Evolutionary conservation across 345 rosid genomes (phyloP).

Genomic region (Populus ilicifolia): DNA sequence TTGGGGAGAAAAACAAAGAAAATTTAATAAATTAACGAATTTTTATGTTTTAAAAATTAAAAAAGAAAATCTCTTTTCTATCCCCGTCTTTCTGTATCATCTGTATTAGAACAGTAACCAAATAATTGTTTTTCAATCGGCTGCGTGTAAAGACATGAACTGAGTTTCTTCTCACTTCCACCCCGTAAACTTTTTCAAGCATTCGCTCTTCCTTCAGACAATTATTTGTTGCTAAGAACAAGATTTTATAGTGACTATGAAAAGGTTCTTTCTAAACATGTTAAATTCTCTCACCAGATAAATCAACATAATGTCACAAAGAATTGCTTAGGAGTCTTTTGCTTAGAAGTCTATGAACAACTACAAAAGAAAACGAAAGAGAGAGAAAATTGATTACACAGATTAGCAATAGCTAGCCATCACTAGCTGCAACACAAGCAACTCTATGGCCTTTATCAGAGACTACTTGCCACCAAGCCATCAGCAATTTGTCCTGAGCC

Average conservation of each 20-base stretch:
- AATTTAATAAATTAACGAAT: too few species aligned
- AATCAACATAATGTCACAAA: neutral
- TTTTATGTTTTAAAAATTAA: too few species aligned
- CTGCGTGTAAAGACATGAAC: too few species aligned
- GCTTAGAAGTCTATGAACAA: neutral
- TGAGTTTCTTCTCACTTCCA: neutral
- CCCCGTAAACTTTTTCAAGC: neutral
- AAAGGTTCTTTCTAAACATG: neutral
- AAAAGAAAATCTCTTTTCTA: too few species aligned
- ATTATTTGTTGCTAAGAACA: neutral
- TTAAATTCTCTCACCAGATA: neutral
- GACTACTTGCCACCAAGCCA: neutral
- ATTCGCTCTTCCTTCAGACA: neutral
- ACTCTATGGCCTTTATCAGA: conserved; percentile 12
- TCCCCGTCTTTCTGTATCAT: too few species aligned
- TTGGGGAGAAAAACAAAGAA: too few species aligned
- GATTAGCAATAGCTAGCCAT: conserved; percentile 8
- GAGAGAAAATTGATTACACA: neutral
- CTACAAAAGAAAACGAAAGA: neutral
- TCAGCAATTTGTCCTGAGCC: neutral
- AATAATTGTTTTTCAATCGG: neutral
- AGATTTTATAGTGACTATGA: neutral
- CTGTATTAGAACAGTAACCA: too few species aligned
- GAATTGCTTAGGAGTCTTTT: neutral
- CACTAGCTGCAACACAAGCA: neutral